Evolutionary conservation across 2,329 filamentous ascomycete species (phyloP), one percentile per base, ranked within the genome.

Genomic region (Fusarium drepaniforme): DNA sequence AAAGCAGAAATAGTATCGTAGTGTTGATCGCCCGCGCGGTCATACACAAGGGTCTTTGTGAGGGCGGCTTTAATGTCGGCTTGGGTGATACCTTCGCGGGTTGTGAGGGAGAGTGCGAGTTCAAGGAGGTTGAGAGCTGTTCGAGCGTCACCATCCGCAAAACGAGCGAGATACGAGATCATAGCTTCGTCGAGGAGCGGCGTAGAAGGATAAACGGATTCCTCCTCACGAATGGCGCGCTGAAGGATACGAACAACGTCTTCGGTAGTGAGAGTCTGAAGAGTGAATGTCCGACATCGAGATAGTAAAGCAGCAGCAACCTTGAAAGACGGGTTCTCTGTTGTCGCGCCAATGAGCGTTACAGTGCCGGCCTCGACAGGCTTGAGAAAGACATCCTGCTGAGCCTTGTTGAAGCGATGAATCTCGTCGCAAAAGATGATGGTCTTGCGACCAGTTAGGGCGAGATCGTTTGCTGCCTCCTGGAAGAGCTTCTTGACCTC

Each of bases 351-450:
- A 71, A 98, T 97, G 35, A 99, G 87, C 0, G 94, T 98, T 75
- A 99, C 93, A 33, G 94, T 93, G 8, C 97, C 97, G 1, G 92
- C 92, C 84, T 99, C 97, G 25, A 98, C 96, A 0, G 96, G 96
- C 18, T 93, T 94, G 2, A 99, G 87, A 77, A 98, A 98, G 1
- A 98, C 93, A 83, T 98, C 97, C 81, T 99, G 97, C 82, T 98
- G 97, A 0, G 92, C 89, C 84, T 98, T 98, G 77, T 90, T 93
- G 86, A 98, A 98, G 33, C 96, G 88, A 83, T 98, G 95, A 58
- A 98, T 97, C 86, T 98, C 97, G 84, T 99, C 97, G 85, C 96
- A 98, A 82, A 99, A 99, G 74, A 99, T 91, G 74, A 99, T 97
- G 0, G 97, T 98, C 84, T 94, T 96, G 71, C 95, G 90, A 2